Percentiles rank a stretch among this genome's conserved stretches.
Conservation (phyloP, 2,329 filamentous ascomycete species). For the Albophoma yamanashiensis region DNA sequence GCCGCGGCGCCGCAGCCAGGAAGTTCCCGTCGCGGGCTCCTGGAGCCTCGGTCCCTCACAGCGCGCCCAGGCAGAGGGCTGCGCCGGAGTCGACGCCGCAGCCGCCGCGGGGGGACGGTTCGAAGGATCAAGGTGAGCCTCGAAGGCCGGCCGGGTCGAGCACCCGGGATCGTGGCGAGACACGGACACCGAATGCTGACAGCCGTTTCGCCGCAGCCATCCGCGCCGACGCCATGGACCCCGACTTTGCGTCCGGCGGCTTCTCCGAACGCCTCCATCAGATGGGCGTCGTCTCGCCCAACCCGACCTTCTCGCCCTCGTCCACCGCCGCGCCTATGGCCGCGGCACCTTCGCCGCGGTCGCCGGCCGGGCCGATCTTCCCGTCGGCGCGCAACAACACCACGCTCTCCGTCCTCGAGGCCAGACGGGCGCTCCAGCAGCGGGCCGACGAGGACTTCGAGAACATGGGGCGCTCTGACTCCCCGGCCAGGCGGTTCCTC, state of each 20-base stretch:
- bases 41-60: constrained; percentile 10
- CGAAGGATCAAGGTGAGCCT: constrained; percentile 11
- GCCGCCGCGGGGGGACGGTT: constrained; percentile 2
- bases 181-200: not conserved
- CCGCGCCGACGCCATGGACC: constrained; percentile 26
- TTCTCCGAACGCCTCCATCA: constrained; percentile 41
- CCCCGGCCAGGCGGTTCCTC: constrained; percentile 31
- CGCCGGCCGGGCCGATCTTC: constrained; percentile 14
- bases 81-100: not conserved
- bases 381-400: constrained; percentile 25
- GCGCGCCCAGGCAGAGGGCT: constrained; percentile 7
- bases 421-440: constrained; percentile 32
- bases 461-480: constrained; percentile 20
- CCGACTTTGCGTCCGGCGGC: constrained; percentile 28
- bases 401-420: constrained; percentile 39
- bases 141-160: not conserved
- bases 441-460: constrained; percentile 33
- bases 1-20: constrained; percentile 22
- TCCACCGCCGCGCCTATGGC: constrained; percentile 27
- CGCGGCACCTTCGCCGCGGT: constrained; percentile 6
- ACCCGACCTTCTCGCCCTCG: constrained; percentile 41
- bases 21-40: constrained; percentile 32
- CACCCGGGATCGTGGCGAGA: not conserved
- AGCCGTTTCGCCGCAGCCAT: constrained; percentile 18
- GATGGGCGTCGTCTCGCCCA: constrained; percentile 45